phyloP scores from a whole-genome alignment of 2,329 filamentous ascomycete species.

The Westerdykella ornata region DNA sequence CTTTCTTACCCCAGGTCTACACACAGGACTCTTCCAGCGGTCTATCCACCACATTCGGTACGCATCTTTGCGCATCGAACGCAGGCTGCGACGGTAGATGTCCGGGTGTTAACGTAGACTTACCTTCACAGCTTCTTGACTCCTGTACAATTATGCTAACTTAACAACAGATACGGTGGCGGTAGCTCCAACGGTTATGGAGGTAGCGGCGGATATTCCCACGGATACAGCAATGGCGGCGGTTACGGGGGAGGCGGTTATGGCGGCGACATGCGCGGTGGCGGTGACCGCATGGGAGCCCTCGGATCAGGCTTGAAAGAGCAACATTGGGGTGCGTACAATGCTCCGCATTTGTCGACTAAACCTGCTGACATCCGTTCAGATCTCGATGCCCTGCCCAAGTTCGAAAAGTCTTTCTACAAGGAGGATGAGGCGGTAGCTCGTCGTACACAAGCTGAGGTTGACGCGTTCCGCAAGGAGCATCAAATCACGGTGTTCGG shows the following conservation, averaged over 20 bases:
- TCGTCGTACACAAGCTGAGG: slow-evolving; percentile 66
- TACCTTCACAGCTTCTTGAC: slow-evolving; percentile 21
- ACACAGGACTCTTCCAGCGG: neutral
- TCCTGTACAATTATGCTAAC: slow-evolving; percentile 16
- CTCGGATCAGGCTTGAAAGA: slow-evolving; percentile 82
- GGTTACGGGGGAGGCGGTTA: slow-evolving; percentile 12
- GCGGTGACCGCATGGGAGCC: slow-evolving; percentile 89
- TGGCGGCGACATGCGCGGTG: slow-evolving; percentile 49
- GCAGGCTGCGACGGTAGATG: neutral
- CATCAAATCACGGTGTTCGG: slow-evolving; percentile 81
- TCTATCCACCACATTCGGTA: no score
- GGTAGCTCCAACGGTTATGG: slow-evolving; percentile 14
- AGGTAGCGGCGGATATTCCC: slow-evolving; percentile 12
- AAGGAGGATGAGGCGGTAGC: slow-evolving; percentile 83
- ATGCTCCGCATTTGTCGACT: neutral
- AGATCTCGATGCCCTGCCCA: slow-evolving; percentile 76
- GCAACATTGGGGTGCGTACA: slow-evolving; percentile 74
- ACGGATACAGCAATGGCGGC: slow-evolving; percentile 25
- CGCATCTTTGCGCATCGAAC: no score
- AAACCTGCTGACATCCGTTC: slow-evolving; percentile 22
- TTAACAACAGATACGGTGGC: slow-evolving; percentile 17
- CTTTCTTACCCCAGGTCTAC: neutral
- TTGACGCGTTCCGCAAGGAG: slow-evolving; percentile 80
- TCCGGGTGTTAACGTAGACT: neutral
- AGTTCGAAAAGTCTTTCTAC: slow-evolving; percentile 99